A percentile compares a stretch with the other conserved stretches of the same genome.
Conservation (phyloP, 2,329 filamentous ascomycete genomes). For the Botrytis fragariae region DNA sequence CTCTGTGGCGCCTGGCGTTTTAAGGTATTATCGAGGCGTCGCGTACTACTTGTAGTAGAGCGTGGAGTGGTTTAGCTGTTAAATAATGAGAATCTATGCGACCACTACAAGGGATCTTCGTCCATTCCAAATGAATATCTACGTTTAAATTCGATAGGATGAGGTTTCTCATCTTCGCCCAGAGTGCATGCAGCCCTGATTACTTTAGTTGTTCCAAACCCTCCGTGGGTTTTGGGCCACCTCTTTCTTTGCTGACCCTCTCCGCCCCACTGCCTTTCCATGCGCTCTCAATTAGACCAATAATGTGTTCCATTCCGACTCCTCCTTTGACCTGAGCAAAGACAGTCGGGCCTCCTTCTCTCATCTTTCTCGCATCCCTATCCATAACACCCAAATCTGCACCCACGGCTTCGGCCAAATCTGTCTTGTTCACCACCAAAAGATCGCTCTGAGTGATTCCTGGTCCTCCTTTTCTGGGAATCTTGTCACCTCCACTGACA, state of each 20-base stretch:
- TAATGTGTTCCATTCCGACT: slow-evolving; percentile 80
- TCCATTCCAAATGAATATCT: neutral
- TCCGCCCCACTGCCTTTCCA: slow-evolving; percentile 89
- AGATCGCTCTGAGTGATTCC: slow-evolving; percentile 96
- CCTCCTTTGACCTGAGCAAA: slow-evolving; percentile 97
- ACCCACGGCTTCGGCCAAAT: slow-evolving; percentile 84
- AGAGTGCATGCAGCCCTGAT: neutral
- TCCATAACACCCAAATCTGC: slow-evolving; percentile 94
- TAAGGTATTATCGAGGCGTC: neutral
- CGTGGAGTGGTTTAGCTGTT: neutral
- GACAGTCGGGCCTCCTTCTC: slow-evolving; percentile 91
- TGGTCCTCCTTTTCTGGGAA: slow-evolving; percentile 91
- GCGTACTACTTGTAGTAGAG: neutral
- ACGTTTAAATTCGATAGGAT: neutral
- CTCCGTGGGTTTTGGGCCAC: slow-evolving; percentile 57
- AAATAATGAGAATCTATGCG: slow-evolving; percentile 2
- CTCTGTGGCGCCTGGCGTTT: slow-evolving; percentile 16
- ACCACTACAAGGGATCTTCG: neutral
- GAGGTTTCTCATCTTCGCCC: neutral
- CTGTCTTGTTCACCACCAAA: slow-evolving; percentile 95
- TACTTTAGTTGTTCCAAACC: slow-evolving; percentile 49
- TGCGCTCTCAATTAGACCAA: slow-evolving; percentile 82
- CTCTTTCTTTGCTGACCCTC: slow-evolving; percentile 51
- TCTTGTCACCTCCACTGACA: slow-evolving; percentile 93
- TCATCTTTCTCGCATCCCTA: slow-evolving; percentile 87